Evolutionary conservation across 805 yeast species (phyloP).

Genomic region (Schizosaccharomyces osmophilus): DNA sequence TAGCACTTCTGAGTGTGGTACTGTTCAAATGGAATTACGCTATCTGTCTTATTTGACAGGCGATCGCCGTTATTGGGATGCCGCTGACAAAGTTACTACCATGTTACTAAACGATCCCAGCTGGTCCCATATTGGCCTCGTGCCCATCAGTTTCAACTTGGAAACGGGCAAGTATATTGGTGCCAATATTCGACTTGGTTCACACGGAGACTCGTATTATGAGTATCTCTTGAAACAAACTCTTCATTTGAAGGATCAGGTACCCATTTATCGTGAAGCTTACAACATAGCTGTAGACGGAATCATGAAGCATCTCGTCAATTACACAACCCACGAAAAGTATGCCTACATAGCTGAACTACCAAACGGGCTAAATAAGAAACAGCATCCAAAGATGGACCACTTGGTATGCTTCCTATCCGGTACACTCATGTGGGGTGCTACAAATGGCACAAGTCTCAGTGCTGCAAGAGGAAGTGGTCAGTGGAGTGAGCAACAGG

Average conservation of each 20-base stretch:
- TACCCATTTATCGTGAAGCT: constrained; percentile 39
- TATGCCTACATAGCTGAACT: constrained; percentile 56
- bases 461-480: constrained; percentile 28
- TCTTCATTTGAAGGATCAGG: constrained; percentile 43
- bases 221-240: constrained; percentile 65
- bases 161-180: constrained; percentile 49
- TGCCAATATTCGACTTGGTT: constrained; percentile 48
- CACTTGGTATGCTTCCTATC: constrained; percentile 82
- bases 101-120: constrained; percentile 32
- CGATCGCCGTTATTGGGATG: constrained; percentile 52
- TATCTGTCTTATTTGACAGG: constrained; percentile 62
- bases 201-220: constrained; percentile 82
- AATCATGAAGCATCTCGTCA: constrained; percentile 40
- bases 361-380: constrained; percentile 37
- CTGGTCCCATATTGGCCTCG: constrained; percentile 37
- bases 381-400: constrained; percentile 56
- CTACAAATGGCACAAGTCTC: constrained; percentile 47
- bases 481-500: constrained; percentile 32
- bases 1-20: constrained; percentile 73
- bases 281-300: constrained; percentile 59
- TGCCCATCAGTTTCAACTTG: constrained; percentile 58
- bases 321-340: constrained; percentile 34
- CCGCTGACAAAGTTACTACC: constrained; percentile 48
- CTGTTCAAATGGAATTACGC: constrained; percentile 69
- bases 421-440: constrained; percentile 70